Conservation (phyloP, 2,329 filamentous ascomycete genomes). For the Lasiodiplodia sp. region DNA sequence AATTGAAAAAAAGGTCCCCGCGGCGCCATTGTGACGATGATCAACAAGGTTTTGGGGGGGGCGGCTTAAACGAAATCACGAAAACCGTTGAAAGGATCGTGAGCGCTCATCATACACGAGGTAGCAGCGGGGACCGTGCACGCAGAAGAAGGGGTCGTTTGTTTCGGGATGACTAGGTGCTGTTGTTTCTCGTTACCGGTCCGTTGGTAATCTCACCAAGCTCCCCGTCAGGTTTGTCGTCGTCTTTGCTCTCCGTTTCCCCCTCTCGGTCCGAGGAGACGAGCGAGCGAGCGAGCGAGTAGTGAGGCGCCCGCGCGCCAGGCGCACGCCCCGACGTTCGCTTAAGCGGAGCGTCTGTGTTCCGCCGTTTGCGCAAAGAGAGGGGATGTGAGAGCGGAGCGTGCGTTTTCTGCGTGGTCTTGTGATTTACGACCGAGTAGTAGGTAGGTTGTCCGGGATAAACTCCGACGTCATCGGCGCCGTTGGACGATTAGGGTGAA, state of each 20-base stretch:
- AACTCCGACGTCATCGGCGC: not conserved
- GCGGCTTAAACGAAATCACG: not conserved
- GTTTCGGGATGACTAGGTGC: not conserved
- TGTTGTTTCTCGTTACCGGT: not conserved
- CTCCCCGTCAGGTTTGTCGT: too few relatives aligned
- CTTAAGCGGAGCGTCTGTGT: not conserved
- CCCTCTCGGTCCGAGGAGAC: not conserved
- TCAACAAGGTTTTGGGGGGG: not conserved
- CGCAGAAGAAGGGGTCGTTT: not conserved
- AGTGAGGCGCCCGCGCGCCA: too few relatives aligned
- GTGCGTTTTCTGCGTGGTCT: not conserved
- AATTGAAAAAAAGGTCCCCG: not conserved
- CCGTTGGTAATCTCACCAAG: not conserved
- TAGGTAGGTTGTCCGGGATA: not conserved
- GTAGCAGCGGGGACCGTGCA: not conserved
- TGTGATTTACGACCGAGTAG: not conserved
- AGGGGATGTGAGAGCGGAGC: not conserved
- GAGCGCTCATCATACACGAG: not conserved
- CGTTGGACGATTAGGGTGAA: not conserved
- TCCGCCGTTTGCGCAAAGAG: not conserved
- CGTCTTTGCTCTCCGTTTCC: not conserved
- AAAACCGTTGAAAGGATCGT: not conserved
- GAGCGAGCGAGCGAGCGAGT: not conserved
- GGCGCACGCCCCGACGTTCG: not conserved
- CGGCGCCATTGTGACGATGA: not conserved